A percentile compares a stretch with the other conserved stretches of the same genome.
Evolutionary conservation across 73 alveolate genomes (phyloP).

Genomic region (Breviolum minutum): DNA sequence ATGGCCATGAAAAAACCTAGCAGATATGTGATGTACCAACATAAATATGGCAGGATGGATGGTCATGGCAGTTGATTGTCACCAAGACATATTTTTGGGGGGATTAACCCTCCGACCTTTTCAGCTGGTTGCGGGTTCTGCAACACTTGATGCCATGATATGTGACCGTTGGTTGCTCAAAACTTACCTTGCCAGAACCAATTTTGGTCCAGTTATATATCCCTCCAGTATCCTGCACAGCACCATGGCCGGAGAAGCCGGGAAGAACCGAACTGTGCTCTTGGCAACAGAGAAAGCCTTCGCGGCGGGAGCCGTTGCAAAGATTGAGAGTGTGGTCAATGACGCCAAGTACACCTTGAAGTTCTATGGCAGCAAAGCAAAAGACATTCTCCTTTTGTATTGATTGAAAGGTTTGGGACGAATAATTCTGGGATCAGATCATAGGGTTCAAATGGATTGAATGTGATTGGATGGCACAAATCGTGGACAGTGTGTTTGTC

Average conservation of each 20-base stretch:
- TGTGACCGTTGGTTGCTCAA: neutral
- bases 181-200: neutral
- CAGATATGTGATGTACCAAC: too few relatives aligned
- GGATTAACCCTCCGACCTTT: too few relatives aligned
- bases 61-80: too few relatives aligned
- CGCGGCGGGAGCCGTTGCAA: slow-evolving; percentile 70
- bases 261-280: slow-evolving; percentile 63
- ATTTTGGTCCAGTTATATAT: neutral
- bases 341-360: slow-evolving; percentile 45
- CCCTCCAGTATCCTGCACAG: neutral
- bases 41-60: too few relatives aligned
- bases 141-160: neutral
- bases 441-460: too few relatives aligned
- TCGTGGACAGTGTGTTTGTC: neutral
- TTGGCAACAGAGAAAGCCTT: slow-evolving; percentile 95
- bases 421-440: too few relatives aligned
- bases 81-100: too few relatives aligned
- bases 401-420: too few relatives aligned
- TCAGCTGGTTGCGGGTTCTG: neutral
- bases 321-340: slow-evolving; percentile 56
- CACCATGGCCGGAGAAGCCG: slow-evolving; percentile 70
- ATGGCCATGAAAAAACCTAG: too few relatives aligned
- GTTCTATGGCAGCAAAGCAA: neutral
- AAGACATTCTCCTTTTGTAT: neutral
- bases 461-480: too few relatives aligned